A percentile compares a stretch with the other conserved stretches of the same genome.
Conservation (phyloP, 805 yeast genomes). For the Candida andamanensis region DNA sequence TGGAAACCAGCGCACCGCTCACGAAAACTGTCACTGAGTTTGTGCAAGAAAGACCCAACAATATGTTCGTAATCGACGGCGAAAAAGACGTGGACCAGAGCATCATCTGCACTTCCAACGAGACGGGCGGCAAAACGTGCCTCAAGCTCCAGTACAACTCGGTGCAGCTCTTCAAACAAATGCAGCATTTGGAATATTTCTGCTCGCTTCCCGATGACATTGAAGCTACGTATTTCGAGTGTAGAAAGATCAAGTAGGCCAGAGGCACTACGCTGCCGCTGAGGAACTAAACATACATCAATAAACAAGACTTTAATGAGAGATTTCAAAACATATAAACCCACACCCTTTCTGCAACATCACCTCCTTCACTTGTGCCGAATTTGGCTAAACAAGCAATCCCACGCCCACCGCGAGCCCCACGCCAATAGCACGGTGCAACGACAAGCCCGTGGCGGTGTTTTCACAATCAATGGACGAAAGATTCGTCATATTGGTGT, state of each 20-base stretch:
- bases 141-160: conserved; percentile 36
- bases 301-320: conserved; percentile 9
- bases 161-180: conserved; percentile 40
- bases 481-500: conserved; percentile 10
- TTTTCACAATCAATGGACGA: conserved; percentile 13
- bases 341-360: no score
- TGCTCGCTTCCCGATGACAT: conserved; percentile 47
- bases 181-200: conserved; percentile 47
- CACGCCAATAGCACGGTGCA: conserved; percentile 5
- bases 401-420: conserved; percentile 5
- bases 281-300: background rate
- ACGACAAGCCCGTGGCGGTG: conserved; percentile 1
- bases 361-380: background rate
- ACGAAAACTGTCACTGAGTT: conserved; percentile 24
- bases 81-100: conserved; percentile 33
- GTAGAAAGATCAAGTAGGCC: conserved; percentile 32
- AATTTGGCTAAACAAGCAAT: conserved; percentile 2
- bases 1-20: conserved; percentile 8
- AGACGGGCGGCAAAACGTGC: conserved; percentile 44
- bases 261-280: no score
- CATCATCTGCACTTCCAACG: conserved; percentile 43
- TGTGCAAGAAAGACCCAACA: conserved; percentile 25
- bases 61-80: conserved; percentile 38
- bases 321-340: conserved; percentile 8
- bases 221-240: conserved; percentile 47